Evolutionary conservation across 768 basidiomycete genomes (phyloP), one percentile per base, ranked within the genome.

Genomic region (Rhizopogon vesiculosus): DNA sequence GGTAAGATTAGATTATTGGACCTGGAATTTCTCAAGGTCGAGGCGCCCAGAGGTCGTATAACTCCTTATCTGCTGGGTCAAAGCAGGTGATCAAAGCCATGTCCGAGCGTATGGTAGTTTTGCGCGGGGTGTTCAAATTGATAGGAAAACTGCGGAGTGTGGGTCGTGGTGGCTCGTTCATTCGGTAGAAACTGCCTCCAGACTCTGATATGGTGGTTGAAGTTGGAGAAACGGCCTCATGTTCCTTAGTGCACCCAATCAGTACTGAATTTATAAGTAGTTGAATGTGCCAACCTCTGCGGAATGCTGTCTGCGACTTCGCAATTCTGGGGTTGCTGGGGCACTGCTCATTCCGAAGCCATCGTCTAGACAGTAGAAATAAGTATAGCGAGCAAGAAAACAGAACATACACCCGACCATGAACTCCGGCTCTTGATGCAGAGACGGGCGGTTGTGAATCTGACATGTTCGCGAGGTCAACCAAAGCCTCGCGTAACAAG

Each of bases 11-110:
- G 3, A 22, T 15, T 16, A 38, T 19, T 22, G 19, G 35, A 9
- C 35, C 35, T 38, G 35, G 35, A 19, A 16, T 22, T 16, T 38
- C 48, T 49, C 15, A 49, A 49, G 19, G 48, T 16, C 35, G 19
- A 4, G 87, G 85, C 29, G 76, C 86, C 90, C 91, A 92, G 9
- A 91, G 75, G 44, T 84, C 81, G 62, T 91, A 91, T 19, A 93
- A 74, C 61, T 90, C 86, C 71, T 78, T 84, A 70, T 93, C 91
- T 22, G 78, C 74, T 13, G 82, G 78, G 67, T 92, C 89, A 62
- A 93, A 93, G 59, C 82, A 87, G 35, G 87, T 88, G 54, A 83
- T 65, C 42, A 90, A 73, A 7, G 85, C 72, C 5, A 85, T 80
- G 66, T 91, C 89, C 22, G 82, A 73, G 42, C 86, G 84, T 62